Percentiles rank a stretch among this genome's conserved stretches.
These are phyloP conservation scores for Pleodorina starrii DNA, from an alignment of 139 green algal genomes.

Conservation along the genomic window DNA sequence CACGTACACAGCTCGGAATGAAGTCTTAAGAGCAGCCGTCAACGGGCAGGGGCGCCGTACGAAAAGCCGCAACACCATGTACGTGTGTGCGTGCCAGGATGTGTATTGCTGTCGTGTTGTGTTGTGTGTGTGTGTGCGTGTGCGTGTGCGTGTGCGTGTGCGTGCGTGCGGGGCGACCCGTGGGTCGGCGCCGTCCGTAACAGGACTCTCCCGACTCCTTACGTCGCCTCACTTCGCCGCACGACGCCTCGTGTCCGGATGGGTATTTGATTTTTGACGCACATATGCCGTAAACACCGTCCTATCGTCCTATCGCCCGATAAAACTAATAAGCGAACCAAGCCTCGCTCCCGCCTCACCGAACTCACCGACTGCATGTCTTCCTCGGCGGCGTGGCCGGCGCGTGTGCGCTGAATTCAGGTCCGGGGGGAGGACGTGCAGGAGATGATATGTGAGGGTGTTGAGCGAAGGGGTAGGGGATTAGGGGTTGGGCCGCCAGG, in stretches of 20 bases:
- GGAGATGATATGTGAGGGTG: background rate
- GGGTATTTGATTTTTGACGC: background rate
- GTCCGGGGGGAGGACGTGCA: background rate
- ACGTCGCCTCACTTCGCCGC: background rate
- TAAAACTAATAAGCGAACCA: background rate
- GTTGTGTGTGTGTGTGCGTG: no score
- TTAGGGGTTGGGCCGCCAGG: background rate
- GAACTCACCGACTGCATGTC: background rate
- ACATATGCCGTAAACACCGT: background rate
- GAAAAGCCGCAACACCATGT: no score
- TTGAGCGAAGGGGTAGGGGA: background rate
- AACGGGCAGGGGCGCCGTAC: no score
- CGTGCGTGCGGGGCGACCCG: no score
- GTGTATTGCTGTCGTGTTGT: no score
- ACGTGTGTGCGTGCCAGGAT: no score
- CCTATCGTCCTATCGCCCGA: background rate
- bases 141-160: no score
- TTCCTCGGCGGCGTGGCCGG: background rate
- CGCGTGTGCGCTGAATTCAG: background rate
- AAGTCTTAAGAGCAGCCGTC: no score
- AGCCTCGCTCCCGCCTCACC: background rate
- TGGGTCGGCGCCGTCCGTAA: no score
- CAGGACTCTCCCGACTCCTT: background rate
- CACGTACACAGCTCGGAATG: no score
- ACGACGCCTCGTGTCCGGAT: background rate